phyloP scores from a whole-genome alignment of 2,329 filamentous ascomycete species.

The Cryphonectria carpinicola region DNA sequence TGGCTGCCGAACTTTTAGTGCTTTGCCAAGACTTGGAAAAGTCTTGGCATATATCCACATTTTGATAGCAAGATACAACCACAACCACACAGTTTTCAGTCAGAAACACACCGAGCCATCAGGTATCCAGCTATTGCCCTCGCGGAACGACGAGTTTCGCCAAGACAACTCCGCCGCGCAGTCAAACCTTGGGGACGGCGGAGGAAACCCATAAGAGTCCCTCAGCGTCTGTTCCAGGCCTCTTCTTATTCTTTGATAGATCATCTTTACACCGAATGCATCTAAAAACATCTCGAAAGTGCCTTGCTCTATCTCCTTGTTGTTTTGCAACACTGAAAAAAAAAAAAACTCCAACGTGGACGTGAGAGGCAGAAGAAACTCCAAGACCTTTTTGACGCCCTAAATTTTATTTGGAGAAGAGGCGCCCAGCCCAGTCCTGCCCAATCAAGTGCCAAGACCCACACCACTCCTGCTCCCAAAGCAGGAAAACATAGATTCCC shows the following conservation, averaged over 20 bases:
- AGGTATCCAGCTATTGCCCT: neutral
- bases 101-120: no score
- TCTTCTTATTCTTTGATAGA: slow-evolving; percentile 5
- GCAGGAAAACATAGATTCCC: neutral
- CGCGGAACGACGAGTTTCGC: slow-evolving; percentile 11
- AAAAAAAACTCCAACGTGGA: no score
- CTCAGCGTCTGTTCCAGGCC: slow-evolving; percentile 8
- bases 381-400: neutral
- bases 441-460: slow-evolving; percentile 20
- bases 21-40: slow-evolving; percentile 11
- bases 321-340: neutral
- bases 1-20: slow-evolving; percentile 7
- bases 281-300: neutral
- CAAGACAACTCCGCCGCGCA: slow-evolving; percentile 21
- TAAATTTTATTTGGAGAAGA: neutral
- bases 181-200: slow-evolving; percentile 14
- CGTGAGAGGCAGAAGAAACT: neutral
- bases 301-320: neutral
- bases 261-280: neutral
- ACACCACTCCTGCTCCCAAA: neutral
- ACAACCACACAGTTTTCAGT: neutral
- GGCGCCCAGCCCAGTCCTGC: neutral
- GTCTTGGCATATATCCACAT: slow-evolving; percentile 9
- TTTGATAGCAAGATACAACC: neutral
- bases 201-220: slow-evolving; percentile 20